Base-by-base conservation (phyloP, 805 yeast genomes). In the Starmera dryadoides region DNA sequence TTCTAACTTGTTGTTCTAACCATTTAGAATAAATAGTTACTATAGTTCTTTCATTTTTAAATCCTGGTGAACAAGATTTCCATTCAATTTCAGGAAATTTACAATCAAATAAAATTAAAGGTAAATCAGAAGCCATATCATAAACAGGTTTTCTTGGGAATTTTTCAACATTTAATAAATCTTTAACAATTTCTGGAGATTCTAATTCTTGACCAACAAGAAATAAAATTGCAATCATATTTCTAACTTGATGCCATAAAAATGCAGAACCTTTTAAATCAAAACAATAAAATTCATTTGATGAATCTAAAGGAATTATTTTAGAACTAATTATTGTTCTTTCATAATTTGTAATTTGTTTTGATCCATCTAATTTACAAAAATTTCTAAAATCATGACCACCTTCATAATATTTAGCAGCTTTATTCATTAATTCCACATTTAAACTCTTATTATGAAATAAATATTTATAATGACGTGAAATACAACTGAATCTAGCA, bases 191-290 rank as follows among this genome's bases (percentile, higher is more conserved):
- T 1, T 59, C 52, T 0, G 87, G 81, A 0, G 56, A 41, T 58
- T 93, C 98, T 17, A 75, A 68, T 14, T 67, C 66, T 58, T 88
- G 95, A 1, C 96, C 98, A 7, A 88, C 79, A 19, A 83, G 60
- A 39, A 93, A 76, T 40, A 93, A 58, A 10, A 84, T 67, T 0
- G 95, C 96, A 65, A 88, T 76, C 93, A 93, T 93, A 49, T 95
- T 88, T 42, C 98, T 74, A 16, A 93, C 98, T 60, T 93, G 98
- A 58, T 93, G 98, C 98, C 98, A 93, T 40, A 93, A 62, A 50
- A 93, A 93, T 8, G 98, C 98, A 2, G 85, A 68, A 0, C 98
- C 98, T 45, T 74, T 69, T 38, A 93, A 63, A 55, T 87, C 88
- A 57, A 91, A 78, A 41, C 79, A 81, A 52, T 69, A 84, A 39